Evolutionary conservation across 2,329 filamentous ascomycete species (phyloP).

Genomic region (Myotisia sp.): DNA sequence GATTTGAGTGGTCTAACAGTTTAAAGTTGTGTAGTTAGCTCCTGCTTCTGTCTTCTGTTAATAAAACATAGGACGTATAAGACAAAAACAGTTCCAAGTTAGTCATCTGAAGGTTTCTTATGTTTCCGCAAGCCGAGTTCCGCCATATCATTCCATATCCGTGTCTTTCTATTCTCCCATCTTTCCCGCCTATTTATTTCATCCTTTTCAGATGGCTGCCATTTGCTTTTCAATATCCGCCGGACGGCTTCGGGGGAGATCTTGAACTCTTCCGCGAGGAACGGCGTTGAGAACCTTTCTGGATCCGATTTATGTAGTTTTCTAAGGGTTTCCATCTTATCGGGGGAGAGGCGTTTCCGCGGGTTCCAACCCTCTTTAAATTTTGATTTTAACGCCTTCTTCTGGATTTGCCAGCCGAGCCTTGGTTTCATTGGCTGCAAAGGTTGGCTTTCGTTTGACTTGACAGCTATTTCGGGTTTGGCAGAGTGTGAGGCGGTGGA

Average conservation of each 20-base stretch:
- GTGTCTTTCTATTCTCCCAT: slow-evolving; percentile 33
- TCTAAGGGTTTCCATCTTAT: slow-evolving; percentile 80
- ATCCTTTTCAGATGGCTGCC: slow-evolving; percentile 29
- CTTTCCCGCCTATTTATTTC: slow-evolving; percentile 26
- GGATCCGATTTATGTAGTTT: slow-evolving; percentile 67
- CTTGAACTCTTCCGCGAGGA: slow-evolving; percentile 64
- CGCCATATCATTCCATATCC: slow-evolving; percentile 33
- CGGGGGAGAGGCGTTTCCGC: slow-evolving; percentile 74
- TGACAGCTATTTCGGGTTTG: no score
- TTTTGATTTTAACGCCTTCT: slow-evolving; percentile 58
- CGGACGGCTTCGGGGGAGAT: slow-evolving; percentile 78
- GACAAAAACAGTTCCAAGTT: no score
- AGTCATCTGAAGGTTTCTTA: no score
- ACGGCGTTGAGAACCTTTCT: slow-evolving; percentile 56
- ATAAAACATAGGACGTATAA: no score
- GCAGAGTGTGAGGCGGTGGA: no score
- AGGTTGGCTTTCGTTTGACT: no score
- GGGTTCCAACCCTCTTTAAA: slow-evolving; percentile 70
- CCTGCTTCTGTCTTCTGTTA: no score
- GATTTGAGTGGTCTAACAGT: no score
- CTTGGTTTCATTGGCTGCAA: slow-evolving; percentile 18
- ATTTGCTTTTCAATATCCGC: slow-evolving; percentile 56
- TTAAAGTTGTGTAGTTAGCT: no score
- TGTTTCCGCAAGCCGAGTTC: slow-evolving; percentile 38
- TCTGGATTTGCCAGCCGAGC: slow-evolving; percentile 61